Conservation (phyloP, 495 filamentous ascomycete genomes). For the Haplographium delicatum region DNA sequence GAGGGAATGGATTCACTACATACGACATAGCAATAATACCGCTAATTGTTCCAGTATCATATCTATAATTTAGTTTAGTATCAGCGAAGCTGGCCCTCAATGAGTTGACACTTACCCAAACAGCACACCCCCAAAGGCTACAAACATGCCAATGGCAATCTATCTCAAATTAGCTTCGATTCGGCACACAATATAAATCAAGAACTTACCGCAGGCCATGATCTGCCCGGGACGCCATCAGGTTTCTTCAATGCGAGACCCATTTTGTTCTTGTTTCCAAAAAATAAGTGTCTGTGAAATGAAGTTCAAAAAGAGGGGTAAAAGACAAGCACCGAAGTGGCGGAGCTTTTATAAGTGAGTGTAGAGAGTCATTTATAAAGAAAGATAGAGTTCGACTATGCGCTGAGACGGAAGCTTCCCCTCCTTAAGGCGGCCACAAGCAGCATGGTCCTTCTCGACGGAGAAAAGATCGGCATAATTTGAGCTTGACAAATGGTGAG, state of each 20-base stretch:
- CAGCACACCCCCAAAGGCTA: conserved; percentile 81
- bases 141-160: conserved; percentile 74
- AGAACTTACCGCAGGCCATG: conserved; percentile 51
- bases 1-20: neutral
- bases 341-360: neutral
- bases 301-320: neutral
- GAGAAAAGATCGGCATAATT: neutral
- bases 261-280: conserved; percentile 9
- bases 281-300: neutral
- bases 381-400: neutral
- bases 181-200: neutral
- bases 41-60: conserved; percentile 83
- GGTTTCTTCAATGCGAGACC: conserved; percentile 40
- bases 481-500: neutral
- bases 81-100: neutral
- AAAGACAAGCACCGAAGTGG: neutral
- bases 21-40: conserved; percentile 81
- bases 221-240: conserved; percentile 49
- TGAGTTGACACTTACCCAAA: conserved; percentile 52
- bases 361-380: no score
- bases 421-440: neutral
- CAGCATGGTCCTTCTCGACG: neutral
- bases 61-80: conserved; percentile 46
- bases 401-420: neutral
- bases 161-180: neutral